Evolutionary conservation across 2,329 filamentous ascomycete genomes (phyloP).

Genomic region (Ciborinia camelliae): DNA sequence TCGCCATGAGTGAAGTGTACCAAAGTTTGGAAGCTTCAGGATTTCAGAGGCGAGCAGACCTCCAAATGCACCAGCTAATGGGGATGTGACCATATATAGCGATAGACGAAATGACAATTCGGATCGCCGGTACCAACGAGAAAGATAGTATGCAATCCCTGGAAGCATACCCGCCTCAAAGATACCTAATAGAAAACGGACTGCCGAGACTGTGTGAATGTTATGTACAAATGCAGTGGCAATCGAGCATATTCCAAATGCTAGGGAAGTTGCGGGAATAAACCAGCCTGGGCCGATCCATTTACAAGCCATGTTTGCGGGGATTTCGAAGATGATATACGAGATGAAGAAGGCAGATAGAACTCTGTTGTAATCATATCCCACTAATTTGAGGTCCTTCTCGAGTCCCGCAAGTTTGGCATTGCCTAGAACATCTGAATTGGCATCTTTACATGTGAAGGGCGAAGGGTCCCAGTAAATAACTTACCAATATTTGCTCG

Average conservation of each 20-base stretch:
- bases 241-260: constrained; percentile 62
- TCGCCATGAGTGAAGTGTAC: constrained; percentile 55
- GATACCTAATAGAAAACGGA: constrained; percentile 64
- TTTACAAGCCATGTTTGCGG: constrained; percentile 66
- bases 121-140: constrained; percentile 66
- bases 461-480: neutral
- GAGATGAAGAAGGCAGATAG: constrained; percentile 69
- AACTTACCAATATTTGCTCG: constrained; percentile 65
- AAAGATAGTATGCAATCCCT: constrained; percentile 71
- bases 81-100: constrained; percentile 68
- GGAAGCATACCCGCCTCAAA: constrained; percentile 65
- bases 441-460: neutral
- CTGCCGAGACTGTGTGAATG: constrained; percentile 44
- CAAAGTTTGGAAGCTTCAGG: constrained; percentile 52
- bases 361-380: constrained; percentile 66
- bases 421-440: constrained; percentile 50
- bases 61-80: constrained; percentile 68
- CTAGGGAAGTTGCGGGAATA: constrained; percentile 58
- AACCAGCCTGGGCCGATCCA: constrained; percentile 70
- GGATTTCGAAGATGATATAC: constrained; percentile 70
- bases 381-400: constrained; percentile 54
- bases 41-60: constrained; percentile 64
- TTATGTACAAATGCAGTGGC: constrained; percentile 62
- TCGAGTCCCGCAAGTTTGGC: constrained; percentile 64
- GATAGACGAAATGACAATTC: constrained; percentile 66